Evolutionary conservation across 2,329 filamentous ascomycete species (phyloP), one percentile per base, ranked within the genome.

Genomic region (Microdochium paspali): DNA sequence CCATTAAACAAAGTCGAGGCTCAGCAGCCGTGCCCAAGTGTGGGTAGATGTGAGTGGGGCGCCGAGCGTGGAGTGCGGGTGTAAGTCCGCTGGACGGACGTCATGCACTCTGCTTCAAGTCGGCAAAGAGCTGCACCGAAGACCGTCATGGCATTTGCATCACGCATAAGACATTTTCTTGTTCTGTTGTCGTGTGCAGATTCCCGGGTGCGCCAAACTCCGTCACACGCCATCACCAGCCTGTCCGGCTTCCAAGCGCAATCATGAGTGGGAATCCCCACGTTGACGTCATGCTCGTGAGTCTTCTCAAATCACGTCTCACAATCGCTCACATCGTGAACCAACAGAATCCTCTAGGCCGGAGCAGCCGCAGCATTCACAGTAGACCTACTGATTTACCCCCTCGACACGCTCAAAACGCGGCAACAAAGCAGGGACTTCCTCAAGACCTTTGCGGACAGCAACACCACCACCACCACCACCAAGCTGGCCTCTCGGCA

Each of bases 351-450:
- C 10, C 4, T 40, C 35, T 49, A 93, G 87, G 88, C 90, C 44
- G 90, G 90, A 48, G 89, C 88, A 47, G 76, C 86, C 47, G 90
- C 90, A 52, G 90, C 89, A 24, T 89, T 95, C 61, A 84, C 85
- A 1, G 85, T 95, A 48, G 89, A 95, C 63, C 71, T 94, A 44
- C 72, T 95, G 15, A 79, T 95, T 30, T 95, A 93, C 58, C 90
- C 90, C 0, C 73, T 95, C 15, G 90, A 95, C 62, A 96, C 90
- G 0, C 72, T 95, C 58, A 95, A 95, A 63, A 95, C 90, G 7
- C 79, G 90, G 10, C 76, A 88, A 44, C 90, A 95, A 62, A 89
- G 84, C 46, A 83, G 82, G 12, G 79, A 90, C 57, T 93, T 90
- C 66, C 69, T 79, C 31, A 75, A 76, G 45, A 73, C 83, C 1